Conservation (phyloP, 768 basidiomycete genomes). For the Lentinula lateritia region DNA sequence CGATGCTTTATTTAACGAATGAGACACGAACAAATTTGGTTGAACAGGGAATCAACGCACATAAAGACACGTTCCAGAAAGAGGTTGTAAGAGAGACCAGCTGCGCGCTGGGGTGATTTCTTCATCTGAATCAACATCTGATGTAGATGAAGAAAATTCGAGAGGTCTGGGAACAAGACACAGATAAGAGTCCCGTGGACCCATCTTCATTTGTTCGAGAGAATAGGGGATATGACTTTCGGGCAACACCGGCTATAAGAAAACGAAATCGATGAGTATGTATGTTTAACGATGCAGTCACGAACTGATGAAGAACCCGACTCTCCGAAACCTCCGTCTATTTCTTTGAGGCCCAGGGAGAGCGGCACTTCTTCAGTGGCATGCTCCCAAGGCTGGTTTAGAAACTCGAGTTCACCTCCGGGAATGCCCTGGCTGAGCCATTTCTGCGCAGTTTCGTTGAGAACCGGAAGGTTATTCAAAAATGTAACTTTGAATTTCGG, state of each 20-base stretch:
- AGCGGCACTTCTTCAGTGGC: constrained; percentile 30
- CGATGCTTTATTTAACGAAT: constrained; percentile 47
- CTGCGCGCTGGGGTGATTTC: constrained; percentile 67
- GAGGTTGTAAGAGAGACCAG: constrained; percentile 78
- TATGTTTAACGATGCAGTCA: constrained; percentile 22
- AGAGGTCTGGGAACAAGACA: constrained; percentile 72
- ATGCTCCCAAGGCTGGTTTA: constrained; percentile 57
- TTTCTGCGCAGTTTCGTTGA: constrained; percentile 63
- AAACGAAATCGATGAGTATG: constrained; percentile 5
- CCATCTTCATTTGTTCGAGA: constrained; percentile 73
- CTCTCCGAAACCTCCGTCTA: constrained; percentile 44
- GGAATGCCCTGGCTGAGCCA: constrained; percentile 71
- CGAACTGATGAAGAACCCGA: constrained; percentile 29
- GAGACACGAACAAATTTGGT: constrained; percentile 21
- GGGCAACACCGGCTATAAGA: constrained; percentile 15
- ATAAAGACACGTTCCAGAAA: constrained; percentile 79
- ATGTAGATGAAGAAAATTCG: constrained; percentile 33
- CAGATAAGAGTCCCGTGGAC: constrained; percentile 62
- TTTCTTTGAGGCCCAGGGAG: constrained; percentile 40
- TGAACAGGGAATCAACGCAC: constrained; percentile 43
- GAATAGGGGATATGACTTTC: constrained; percentile 32
- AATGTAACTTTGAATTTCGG: constrained; percentile 80
- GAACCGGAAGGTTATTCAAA: constrained; percentile 71
- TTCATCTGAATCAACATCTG: constrained; percentile 49
- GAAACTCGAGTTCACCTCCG: constrained; percentile 75